Evolutionary conservation across 2,329 filamentous ascomycete species (phyloP), one percentile per base, ranked within the genome.

Genomic region (Fusarium cyanostomum): DNA sequence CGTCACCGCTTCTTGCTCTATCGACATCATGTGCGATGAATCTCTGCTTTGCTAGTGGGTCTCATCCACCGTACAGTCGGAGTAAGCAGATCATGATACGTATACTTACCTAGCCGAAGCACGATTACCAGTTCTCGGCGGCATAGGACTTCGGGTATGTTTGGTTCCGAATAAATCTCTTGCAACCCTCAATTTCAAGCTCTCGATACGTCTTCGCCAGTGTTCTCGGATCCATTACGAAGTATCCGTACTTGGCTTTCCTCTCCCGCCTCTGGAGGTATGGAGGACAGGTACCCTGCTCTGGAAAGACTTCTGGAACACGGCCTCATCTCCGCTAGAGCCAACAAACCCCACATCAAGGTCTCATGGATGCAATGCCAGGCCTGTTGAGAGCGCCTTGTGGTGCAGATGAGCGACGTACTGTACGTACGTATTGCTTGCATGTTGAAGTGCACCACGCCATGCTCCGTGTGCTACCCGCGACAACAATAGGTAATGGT

Each of bases 271-370:
- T 21, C 4, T 21, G 21, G 21, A 21, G 21, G 24, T 42, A 31
- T 37, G 37, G 44, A 59, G 39, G 35, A 21, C 51, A 39, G 35
- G 16, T 33, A 21, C 38, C 59, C 45, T 57, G 51, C 37, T 56
- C 30, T 30, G 44, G 44, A 64, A 69, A 63, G 55, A 56, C 53
- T 70, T 70, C 67, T 69, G 56, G 68, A 69, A 70, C 52, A 63
- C 66, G 64, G 58, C 52, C 58, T 70, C 59, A 69, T 67, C 55
- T 67, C 62, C 59, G 59, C 48, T 44, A 44, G 28, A 51, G 27
- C 54, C 49, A 49, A 49, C 16, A 37, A 27, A 31, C 34, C 56
- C 21, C 27, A 38, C 52, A 46, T 30, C 30, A 51, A 18, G 24
- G 26, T 28, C 48, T 50, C 46, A 24, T 39, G 46, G 33, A 26